phyloP scores from a whole-genome alignment of 2,329 filamentous ascomycete genomes.

The Exophiala dermatitidis region DNA sequence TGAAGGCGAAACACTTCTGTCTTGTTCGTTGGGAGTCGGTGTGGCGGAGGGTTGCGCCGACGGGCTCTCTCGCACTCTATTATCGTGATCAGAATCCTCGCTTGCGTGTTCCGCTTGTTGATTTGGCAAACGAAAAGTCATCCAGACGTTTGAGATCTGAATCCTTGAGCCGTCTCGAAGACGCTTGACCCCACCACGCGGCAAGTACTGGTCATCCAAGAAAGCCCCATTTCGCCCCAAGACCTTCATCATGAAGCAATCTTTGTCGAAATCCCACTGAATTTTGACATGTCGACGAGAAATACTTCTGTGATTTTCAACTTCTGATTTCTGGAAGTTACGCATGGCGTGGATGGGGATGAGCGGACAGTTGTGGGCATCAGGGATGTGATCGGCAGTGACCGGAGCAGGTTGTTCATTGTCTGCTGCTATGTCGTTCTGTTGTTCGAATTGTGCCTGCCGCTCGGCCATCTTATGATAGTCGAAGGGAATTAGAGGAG shows the following conservation, averaged over 20 bases:
- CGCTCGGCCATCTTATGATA: constrained; percentile 24
- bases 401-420: constrained; percentile 26
- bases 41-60: constrained; percentile 9
- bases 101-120: constrained; percentile 12
- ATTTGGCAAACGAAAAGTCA: constrained; percentile 24
- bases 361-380: constrained; percentile 30
- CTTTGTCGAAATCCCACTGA: constrained; percentile 51
- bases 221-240: constrained; percentile 54
- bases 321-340: constrained; percentile 34
- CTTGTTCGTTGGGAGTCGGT: constrained; percentile 13
- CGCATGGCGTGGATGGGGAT: constrained; percentile 52
- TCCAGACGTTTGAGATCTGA: constrained; percentile 40
- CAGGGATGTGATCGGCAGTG: constrained; percentile 27
- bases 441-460: constrained; percentile 20
- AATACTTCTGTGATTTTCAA: constrained; percentile 50
- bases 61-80: constrained; percentile 13
- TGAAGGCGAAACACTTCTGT: constrained; percentile 14
- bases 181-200: constrained; percentile 41
- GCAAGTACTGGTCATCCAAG: constrained; percentile 46
- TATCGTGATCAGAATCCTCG: constrained; percentile 22
- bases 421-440: constrained; percentile 13
- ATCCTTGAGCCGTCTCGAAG: constrained; percentile 54
- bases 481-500: constrained; percentile 24
- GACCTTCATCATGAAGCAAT: constrained; percentile 52
- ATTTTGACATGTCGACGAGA: constrained; percentile 57